Base-by-base conservation (phyloP, 2,329 filamentous ascomycete species). In the Penicillium sp. region DNA sequence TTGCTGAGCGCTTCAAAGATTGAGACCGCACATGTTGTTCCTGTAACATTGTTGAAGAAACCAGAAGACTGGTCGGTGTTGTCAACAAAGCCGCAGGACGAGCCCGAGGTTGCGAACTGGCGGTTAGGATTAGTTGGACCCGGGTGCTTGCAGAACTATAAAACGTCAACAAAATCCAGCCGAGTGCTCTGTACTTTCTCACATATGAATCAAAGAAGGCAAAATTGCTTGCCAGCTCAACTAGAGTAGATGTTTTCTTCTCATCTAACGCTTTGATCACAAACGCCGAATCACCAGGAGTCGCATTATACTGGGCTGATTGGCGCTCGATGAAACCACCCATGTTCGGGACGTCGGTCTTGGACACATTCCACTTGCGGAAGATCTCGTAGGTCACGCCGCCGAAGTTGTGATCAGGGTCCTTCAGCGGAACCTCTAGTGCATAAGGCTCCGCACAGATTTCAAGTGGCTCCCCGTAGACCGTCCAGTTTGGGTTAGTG, bases 111-210 rank as follows among this genome's bases (percentile, higher is more conserved):
- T 8, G 72, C 69, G 45, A 72, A 75, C 51, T 74, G 72, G 24
- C 72, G 68, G 52, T 76, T 76, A 13, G 71, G 66, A 55, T 76
- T 73, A 9, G 72, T 76, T 11, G 73, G 72, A 7, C 74, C 73
- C 2, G 74, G 72, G 44, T 74, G 70, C 46, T 75, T 70, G 18
- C 70, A 67, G 56, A 68, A 67, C 64, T 68, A 59, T 45, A 45
- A 39, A 31, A 22, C 11, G 43, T 60, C 32, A 63, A 54, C 10
- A 13, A 24, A 24, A 38, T 16, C 4, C 31, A 31, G 31, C 10
- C 10, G 16, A 52, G n/a, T 13, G 29, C 13, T 14, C 3, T n/a
- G 27, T 11, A 1, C 4, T 18, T n/a, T 61, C 65, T 43, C 46
- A 70, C 67, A 54, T 72, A 75, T 29, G 63, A 61, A 51, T 75